These are phyloP conservation scores for Macrolepiota fuliginosa DNA, from an alignment of 768 basidiomycete genomes.

Conservation along the genomic window DNA sequence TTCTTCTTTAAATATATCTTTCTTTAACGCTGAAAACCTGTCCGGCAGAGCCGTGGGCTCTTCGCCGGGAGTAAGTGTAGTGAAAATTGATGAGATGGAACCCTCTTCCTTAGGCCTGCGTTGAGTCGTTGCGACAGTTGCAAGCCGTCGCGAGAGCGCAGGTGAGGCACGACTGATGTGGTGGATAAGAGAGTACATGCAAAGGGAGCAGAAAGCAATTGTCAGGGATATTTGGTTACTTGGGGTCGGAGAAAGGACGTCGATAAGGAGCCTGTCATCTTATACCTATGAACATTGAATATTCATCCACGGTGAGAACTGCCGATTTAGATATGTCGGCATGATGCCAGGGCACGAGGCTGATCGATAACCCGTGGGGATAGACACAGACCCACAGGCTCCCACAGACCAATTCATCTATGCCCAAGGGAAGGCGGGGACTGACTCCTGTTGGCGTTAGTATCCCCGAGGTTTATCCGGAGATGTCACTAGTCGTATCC, in stretches of 20 bases:
- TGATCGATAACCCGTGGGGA: background rate
- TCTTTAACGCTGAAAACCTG: constrained; percentile 58
- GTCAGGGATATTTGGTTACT: background rate
- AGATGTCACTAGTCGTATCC: too few relatives aligned
- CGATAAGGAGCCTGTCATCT: background rate
- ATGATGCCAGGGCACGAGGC: background rate
- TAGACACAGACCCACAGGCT: too few relatives aligned
- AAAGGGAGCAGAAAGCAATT: background rate
- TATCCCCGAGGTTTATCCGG: too few relatives aligned
- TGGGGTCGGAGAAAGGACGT: background rate
- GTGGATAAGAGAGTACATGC: constrained; percentile 1
- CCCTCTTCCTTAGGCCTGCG: constrained; percentile 34
- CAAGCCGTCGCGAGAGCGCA: background rate
- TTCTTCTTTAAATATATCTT: constrained; percentile 50
- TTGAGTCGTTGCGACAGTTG: constrained; percentile 7
- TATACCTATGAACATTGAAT: background rate
- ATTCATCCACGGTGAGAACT: too few relatives aligned
- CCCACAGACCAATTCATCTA: too few relatives aligned
- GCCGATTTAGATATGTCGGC: background rate
- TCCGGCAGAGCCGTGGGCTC: constrained; percentile 34
- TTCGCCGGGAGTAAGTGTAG: constrained; percentile 32
- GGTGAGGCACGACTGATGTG: background rate
- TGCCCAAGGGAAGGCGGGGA: too few relatives aligned
- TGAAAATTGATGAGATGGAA: constrained; percentile 38
- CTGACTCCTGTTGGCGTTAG: too few relatives aligned